Evolutionary conservation across 2,329 filamentous ascomycete species (phyloP).

Genomic region (Calonectria multiphialidica): DNA sequence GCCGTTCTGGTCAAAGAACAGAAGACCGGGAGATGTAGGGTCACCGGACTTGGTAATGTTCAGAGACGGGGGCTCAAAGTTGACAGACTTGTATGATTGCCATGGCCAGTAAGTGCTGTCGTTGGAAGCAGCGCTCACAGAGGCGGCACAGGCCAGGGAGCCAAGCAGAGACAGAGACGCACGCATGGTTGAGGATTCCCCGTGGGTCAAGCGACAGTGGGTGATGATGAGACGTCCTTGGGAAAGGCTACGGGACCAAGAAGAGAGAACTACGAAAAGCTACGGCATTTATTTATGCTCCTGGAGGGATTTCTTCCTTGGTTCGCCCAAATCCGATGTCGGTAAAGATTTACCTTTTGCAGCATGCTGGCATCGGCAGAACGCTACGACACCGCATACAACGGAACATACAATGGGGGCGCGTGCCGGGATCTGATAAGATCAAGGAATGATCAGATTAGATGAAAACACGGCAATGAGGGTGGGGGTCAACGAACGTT

Average conservation of each 20-base stretch:
- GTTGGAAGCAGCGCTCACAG: background rate
- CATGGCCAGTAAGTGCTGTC: constrained; percentile 5
- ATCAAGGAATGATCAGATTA: constrained; percentile 10
- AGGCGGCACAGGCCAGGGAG: background rate
- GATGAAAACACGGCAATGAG: background rate
- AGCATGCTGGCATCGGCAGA: background rate
- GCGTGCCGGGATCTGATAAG: background rate
- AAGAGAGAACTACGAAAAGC: background rate
- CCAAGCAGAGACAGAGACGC: background rate
- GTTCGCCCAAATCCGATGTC: background rate
- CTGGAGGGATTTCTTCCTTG: background rate
- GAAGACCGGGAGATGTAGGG: background rate
- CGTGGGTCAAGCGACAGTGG: background rate
- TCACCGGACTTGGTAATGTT: constrained; percentile 7
- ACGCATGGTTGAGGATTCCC: background rate
- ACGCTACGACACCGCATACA: background rate
- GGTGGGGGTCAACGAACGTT: constrained; percentile 3
- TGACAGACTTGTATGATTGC: constrained; percentile 5
- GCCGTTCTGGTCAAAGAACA: constrained; percentile 6
- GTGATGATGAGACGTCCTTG: background rate
- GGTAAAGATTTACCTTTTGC: background rate
- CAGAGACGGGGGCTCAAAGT: constrained; percentile 2
- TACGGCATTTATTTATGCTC: constrained; percentile 2
- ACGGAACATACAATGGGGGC: background rate
- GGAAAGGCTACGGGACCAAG: background rate